These are phyloP conservation scores for Triticum timopheevii DNA, from an alignment of 176 grass and related monocot genomes.

Conservation along the genomic window DNA sequence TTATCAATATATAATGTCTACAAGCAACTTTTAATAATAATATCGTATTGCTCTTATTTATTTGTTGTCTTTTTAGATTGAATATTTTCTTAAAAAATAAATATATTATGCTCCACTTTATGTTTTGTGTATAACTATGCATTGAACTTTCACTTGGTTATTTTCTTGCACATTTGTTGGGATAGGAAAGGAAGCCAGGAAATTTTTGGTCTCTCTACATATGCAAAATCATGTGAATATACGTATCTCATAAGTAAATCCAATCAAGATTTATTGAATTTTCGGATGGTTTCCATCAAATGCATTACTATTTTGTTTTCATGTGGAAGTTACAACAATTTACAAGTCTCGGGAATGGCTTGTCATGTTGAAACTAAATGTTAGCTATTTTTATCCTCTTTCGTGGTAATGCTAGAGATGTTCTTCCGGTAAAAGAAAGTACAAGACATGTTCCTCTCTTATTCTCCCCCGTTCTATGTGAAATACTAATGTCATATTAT, in stretches of 20 bases:
- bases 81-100: background rate
- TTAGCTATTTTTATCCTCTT: background rate
- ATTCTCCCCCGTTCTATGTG: background rate
- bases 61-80: background rate
- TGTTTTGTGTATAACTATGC: too few relatives aligned
- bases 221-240: too few relatives aligned
- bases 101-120: too few relatives aligned
- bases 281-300: too few relatives aligned
- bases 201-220: too few relatives aligned
- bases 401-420: too few relatives aligned
- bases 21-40: background rate
- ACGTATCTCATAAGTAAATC: too few relatives aligned
- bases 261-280: too few relatives aligned
- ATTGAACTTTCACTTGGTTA: too few relatives aligned
- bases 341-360: background rate
- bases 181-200: too few relatives aligned
- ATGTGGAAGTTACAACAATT: background rate
- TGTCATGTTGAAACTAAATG: background rate
- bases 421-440: background rate
- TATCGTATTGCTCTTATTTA: background rate
- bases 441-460: background rate
- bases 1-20: background rate
- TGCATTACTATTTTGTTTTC: too few relatives aligned
- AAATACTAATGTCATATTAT: background rate
- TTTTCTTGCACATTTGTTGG: too few relatives aligned